A percentile compares a stretch with the other conserved stretches of the same genome.
Evolutionary conservation across 2,329 filamentous ascomycete genomes (phyloP).

Genomic region (Penicillium digitatum): DNA sequence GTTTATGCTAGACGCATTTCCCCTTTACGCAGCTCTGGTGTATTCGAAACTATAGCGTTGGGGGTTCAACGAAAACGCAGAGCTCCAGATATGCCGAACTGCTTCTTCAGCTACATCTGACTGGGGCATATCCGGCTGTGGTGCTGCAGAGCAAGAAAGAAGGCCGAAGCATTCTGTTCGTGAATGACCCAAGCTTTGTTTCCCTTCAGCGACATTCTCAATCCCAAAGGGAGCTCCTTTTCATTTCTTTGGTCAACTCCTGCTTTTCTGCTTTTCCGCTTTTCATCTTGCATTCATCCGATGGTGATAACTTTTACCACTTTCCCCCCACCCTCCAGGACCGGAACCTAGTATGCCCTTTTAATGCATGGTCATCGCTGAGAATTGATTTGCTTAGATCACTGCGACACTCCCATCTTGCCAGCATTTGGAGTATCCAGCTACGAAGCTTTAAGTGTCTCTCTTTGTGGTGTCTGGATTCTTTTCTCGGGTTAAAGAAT

Average conservation of each 20-base stretch:
- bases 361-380: constrained; percentile 2
- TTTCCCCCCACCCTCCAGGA: constrained; percentile 15
- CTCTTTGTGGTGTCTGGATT: neutral
- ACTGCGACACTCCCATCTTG: constrained; percentile 11
- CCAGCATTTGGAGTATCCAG: neutral
- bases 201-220: neutral
- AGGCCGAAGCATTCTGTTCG: neutral
- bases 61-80: neutral
- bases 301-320: constrained; percentile 10
- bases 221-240: neutral
- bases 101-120: constrained; percentile 4
- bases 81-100: constrained; percentile 2
- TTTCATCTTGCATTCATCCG: constrained; percentile 9
- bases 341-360: constrained; percentile 15
- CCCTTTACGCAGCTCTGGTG: neutral
- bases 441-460: neutral
- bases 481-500: constrained; percentile 4
- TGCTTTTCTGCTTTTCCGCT: neutral
- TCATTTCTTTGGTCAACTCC: neutral
- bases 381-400: constrained; percentile 6
- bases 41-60: constrained; percentile 12
- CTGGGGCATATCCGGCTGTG: neutral
- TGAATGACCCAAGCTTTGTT: neutral
- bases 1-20: too few relatives aligned
- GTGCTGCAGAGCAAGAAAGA: neutral